phyloP scores from a whole-genome alignment of 352 stramenopile species.

The Aphanomyces euteiches region DNA sequence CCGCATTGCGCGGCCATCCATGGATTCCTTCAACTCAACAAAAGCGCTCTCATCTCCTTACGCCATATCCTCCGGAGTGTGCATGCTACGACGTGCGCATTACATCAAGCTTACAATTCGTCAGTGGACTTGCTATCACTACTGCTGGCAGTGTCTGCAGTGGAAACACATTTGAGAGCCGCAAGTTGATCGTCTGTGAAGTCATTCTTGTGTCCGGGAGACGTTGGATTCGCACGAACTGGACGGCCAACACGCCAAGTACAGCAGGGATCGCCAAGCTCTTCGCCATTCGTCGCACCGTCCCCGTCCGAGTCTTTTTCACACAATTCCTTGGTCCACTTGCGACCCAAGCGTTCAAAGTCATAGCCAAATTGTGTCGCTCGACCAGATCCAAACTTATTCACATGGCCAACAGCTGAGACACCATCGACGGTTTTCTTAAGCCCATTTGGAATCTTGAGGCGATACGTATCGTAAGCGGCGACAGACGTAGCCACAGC shows the following conservation, averaged over 20 bases:
- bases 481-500: neutral
- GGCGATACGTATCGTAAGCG: slow-evolving; percentile 19
- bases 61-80: no score
- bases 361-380: slow-evolving; percentile 27
- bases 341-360: slow-evolving; percentile 20
- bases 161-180: slow-evolving; percentile 35
- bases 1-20: neutral
- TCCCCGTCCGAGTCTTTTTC: slow-evolving; percentile 33
- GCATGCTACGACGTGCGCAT: no score
- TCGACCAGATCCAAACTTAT: slow-evolving; percentile 22
- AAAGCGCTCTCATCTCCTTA: no score
- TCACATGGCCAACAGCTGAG: slow-evolving; percentile 29
- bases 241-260: slow-evolving; percentile 23
- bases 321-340: slow-evolving; percentile 30
- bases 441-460: slow-evolving; percentile 31
- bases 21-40: neutral
- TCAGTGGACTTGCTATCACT: neutral
- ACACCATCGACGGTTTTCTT: slow-evolving; percentile 10
- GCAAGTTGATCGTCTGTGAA: slow-evolving; percentile 41
- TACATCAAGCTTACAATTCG: neutral
- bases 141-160: neutral
- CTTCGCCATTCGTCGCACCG: slow-evolving; percentile 32
- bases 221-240: slow-evolving; percentile 32
- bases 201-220: slow-evolving; percentile 42
- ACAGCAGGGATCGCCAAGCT: slow-evolving; percentile 33